Percentiles rank a stretch among this genome's conserved stretches.
These are phyloP conservation scores for Neodidymelliopsis sp. DNA, from an alignment of 2,329 filamentous ascomycete species.

Conservation along the genomic window DNA sequence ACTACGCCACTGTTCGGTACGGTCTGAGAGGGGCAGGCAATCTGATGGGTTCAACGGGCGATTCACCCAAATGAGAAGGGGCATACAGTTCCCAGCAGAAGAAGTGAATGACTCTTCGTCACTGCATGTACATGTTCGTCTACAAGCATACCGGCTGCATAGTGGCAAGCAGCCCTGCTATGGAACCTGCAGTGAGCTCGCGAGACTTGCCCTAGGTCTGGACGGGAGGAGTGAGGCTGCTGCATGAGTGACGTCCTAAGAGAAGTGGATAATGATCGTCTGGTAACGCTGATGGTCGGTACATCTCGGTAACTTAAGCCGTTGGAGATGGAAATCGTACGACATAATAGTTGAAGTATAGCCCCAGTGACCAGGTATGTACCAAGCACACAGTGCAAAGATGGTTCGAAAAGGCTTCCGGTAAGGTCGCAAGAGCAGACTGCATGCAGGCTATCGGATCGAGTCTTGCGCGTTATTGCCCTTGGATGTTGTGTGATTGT, in stretches of 20 bases:
- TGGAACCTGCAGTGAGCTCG: too few relatives aligned
- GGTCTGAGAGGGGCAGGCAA: too few relatives aligned
- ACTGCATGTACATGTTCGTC: too few relatives aligned
- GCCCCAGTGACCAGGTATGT: not conserved
- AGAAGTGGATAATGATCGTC: not conserved
- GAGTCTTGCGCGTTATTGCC: not conserved
- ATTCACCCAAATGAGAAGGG: too few relatives aligned
- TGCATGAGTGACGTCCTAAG: too few relatives aligned
- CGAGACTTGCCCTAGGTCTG: too few relatives aligned
- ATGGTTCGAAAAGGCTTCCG: not conserved
- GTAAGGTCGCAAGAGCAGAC: not conserved
- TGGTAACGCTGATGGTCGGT: not conserved
- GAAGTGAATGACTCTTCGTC: too few relatives aligned
- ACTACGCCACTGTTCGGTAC: too few relatives aligned
- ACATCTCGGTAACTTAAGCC: not conserved
- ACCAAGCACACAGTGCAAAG: not conserved
- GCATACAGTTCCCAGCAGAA: too few relatives aligned
- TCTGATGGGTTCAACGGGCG: too few relatives aligned
- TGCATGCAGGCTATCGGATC: not conserved
- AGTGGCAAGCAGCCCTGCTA: too few relatives aligned
- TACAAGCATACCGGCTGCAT: too few relatives aligned
- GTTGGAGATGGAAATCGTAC: not conserved
- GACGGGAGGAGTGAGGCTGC: not conserved
- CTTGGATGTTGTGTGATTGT: not conserved
- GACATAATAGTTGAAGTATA: not conserved